Percentiles rank a stretch among this genome's conserved stretches.
phyloP scores from a whole-genome alignment of 177 flowering plant species.

The Vitis hybrid region DNA sequence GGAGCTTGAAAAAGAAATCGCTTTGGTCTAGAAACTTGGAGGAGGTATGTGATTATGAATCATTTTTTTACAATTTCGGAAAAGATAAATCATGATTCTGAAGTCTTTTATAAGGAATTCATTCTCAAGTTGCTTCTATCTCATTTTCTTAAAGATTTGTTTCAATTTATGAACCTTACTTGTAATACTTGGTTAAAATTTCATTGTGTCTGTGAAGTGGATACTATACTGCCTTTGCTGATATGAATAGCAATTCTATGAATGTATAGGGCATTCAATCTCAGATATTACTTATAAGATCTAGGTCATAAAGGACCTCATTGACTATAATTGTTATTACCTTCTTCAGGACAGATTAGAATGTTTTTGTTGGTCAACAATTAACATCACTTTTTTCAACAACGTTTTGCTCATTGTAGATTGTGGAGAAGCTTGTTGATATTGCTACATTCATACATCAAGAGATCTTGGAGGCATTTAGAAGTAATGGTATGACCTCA shows the following conservation, averaged over 20 bases:
- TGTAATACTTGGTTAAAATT: background rate
- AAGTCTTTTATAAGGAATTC: background rate
- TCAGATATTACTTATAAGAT: background rate
- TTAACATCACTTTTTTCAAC: background rate
- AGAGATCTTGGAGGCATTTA: conserved; percentile 63
- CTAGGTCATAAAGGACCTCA: too few relatives aligned
- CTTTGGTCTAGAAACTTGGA: conserved; percentile 76
- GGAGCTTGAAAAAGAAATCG: conserved; percentile 67
- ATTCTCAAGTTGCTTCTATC: background rate
- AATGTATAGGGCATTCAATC: background rate
- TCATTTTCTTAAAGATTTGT: background rate
- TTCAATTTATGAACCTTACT: background rate
- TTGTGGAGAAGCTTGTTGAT: conserved; percentile 85
- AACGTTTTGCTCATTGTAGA: conserved; percentile 40
- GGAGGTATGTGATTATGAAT: conserved; percentile 45
- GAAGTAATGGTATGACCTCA: conserved; percentile 34
- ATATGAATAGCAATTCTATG: background rate
- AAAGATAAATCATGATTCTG: background rate
- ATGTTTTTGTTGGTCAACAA: background rate
- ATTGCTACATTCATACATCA: conserved; percentile 60
- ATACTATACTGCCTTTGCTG: background rate
- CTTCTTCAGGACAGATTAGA: background rate
- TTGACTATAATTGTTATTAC: background rate
- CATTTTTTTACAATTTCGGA: background rate
- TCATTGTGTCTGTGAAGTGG: background rate